These are phyloP conservation scores for Cinchona pubescens DNA, from an alignment of 257 asterid genomes.

Conservation along the genomic window DNA sequence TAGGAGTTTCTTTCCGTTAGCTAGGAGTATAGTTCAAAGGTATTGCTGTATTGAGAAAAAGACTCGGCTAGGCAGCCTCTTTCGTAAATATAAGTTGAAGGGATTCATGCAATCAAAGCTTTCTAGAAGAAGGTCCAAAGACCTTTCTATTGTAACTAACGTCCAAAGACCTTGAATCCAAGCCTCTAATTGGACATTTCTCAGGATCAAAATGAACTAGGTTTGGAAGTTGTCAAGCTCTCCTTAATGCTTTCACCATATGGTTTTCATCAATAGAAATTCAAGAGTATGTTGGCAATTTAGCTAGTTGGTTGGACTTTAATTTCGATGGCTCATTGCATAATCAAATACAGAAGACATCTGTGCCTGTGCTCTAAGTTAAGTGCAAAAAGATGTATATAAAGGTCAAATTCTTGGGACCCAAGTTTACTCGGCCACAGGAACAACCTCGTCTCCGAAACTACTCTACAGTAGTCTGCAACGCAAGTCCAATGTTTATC, in stretches of 20 bases:
- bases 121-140: not conserved
- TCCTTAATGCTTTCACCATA: too few relatives aligned
- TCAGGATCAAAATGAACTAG: not conserved
- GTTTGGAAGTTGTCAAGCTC: not conserved
- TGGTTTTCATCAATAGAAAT: not conserved
- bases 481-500: not conserved
- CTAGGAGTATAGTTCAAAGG: not conserved
- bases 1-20: not conserved
- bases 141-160: too few relatives aligned
- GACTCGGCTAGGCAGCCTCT: not conserved
- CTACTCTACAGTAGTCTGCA: not conserved
- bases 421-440: not conserved
- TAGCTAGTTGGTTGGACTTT: not conserved
- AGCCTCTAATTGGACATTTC: not conserved
- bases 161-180: not conserved
- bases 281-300: not conserved
- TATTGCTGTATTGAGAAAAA: not conserved
- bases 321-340: not conserved
- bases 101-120: not conserved
- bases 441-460: not conserved
- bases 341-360: too few relatives aligned
- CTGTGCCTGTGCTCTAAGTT: too few relatives aligned
- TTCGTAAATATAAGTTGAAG: not conserved
- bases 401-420: not conserved
- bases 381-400: not conserved